Base-by-base conservation (phyloP, 2,329 filamentous ascomycete species). In the Talaromyces funiculosus region DNA sequence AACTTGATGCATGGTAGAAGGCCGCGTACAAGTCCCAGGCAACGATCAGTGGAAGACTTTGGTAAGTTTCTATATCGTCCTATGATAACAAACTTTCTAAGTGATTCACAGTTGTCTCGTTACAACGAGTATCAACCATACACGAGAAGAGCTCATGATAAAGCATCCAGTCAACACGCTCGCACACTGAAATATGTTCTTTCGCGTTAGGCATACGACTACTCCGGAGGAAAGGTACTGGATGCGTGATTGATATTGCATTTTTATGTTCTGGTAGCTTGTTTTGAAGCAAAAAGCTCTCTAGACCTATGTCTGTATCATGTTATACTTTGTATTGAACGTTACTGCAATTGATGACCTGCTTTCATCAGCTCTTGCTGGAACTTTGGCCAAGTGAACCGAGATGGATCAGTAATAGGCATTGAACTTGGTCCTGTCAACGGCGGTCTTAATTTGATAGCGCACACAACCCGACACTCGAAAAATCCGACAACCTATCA, bases 1-100 rank as follows among this genome's bases (percentile, higher is more conserved):
- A 93, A 94, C 80, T 82, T 96, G 65, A 94, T 96, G 89, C 90
- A 96, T 79, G 90, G 90, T 73, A 92, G 92, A 81, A 89, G 86
- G 64, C 85, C 86, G 67, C 91, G 92, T 83, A 86, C 87, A 76
- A 88, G 86, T 78, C 83, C 87, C 77, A 92, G 90, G 83, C 90
- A 93, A 80, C 84, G 90, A 69, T 90, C 87, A 49, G 83, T 93
- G 65, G 91, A 96, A 81, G 90, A 96, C 80, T 95, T 96, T 71
- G 86, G 88, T 91, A 86, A 84, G 87, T 82, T 8, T 9, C 2
- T 22, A 7, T 14, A 51, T 22, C n/a, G 5, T 16, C 10, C 10
- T 14, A 5, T 35, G 29, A 8, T 22, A 20, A 14, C 35, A 10
- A 22, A 14, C n/a, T 51, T 42, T 51, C 47, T 51, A 14, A 51